Percentiles rank a stretch among this genome's conserved stretches.
These are phyloP conservation scores for Acephala macrosclerotiorum DNA, from an alignment of 2,329 filamentous ascomycete genomes.

Conservation along the genomic window DNA sequence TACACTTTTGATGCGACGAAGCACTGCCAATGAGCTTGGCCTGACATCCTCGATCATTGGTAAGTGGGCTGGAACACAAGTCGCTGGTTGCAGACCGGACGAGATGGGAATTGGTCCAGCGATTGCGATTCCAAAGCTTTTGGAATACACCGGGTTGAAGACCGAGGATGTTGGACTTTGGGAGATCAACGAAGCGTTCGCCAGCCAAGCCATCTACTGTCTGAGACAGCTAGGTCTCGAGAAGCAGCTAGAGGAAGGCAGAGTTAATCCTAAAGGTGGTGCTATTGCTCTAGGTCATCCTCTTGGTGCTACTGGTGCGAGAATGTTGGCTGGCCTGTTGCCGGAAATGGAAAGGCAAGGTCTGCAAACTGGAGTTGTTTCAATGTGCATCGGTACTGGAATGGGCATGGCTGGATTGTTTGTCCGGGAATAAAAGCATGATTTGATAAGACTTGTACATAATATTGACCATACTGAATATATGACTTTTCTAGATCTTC, in stretches of 20 bases:
- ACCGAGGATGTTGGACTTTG: conserved; percentile 79
- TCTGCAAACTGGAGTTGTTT: conserved; percentile 82
- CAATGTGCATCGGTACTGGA: conserved; percentile 89
- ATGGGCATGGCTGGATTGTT: conserved; percentile 78
- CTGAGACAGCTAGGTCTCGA: conserved; percentile 74
- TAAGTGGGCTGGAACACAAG: conserved; percentile 80
- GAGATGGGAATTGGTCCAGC: conserved; percentile 96
- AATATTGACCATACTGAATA: neutral
- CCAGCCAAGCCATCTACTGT: conserved; percentile 73
- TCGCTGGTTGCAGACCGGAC: conserved; percentile 82
- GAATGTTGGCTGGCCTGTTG: conserved; percentile 75
- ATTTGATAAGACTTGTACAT: neutral
- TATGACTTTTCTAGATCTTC: neutral
- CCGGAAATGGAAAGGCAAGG: conserved; percentile 70
- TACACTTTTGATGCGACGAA: conserved; percentile 83
- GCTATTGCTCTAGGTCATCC: conserved; percentile 95
- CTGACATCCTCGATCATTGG: conserved; percentile 75
- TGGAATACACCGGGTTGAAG: conserved; percentile 71
- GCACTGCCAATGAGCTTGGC: conserved; percentile 77
- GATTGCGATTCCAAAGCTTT: conserved; percentile 82
- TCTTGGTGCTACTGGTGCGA: conserved; percentile 84
- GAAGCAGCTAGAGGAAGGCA: conserved; percentile 65
- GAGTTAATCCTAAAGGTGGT: conserved; percentile 90
- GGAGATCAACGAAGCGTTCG: conserved; percentile 92
- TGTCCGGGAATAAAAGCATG: conserved; percentile 61